Evolutionary conservation across 176 grass and related monocot genomes (phyloP), one percentile per base, ranked within the genome.

Genomic region (Lolium perenne): DNA sequence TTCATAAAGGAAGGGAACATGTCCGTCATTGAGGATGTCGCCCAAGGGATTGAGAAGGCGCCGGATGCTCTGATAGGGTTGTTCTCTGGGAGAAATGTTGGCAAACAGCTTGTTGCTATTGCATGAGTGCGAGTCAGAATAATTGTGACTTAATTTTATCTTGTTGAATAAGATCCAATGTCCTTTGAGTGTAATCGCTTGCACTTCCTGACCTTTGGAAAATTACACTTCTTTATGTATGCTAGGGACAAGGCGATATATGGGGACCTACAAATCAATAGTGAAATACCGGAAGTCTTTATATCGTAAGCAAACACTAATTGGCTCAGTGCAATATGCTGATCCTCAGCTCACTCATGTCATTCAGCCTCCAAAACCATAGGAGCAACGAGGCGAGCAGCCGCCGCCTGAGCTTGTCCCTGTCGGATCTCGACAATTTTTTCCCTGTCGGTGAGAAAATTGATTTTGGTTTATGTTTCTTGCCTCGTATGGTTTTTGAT

Each of bases 71-170:
- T 96, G 0, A 20, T 89, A 0, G 91, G 94, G 0, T 22, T 96
- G 23, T 96, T 96, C 38, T 74, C 54, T 0, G 94, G 94, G 7
- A 86, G 70, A 58, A 96, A 96, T 51, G 85, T 90, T 0, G 94
- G 91, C 18, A 96, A 96, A 20, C 78, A 88, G 55, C 22, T 93
- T 0, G 91, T 96, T 3, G 76, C 25, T 1, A 11, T 93, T 46
- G 63, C 87, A 32, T 32, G 51, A 1, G 78, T 83, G 5, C 88
- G 61, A 88, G 46, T 5, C 40, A 0, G 15, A 74, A 25, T 8
- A 25, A 15, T 67, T 65, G 16, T 15, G 13, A 13, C 32, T 68
- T 38, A 6, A 3, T 2, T 18, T 3, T 68, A 1, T 38, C 29
- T 38, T 0, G 26, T 8, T 68, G 15, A 68, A 68, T 40, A 68